Evolutionary conservation across 2,329 filamentous ascomycete genomes (phyloP).

Genomic region (Trichoderma polysporum): DNA sequence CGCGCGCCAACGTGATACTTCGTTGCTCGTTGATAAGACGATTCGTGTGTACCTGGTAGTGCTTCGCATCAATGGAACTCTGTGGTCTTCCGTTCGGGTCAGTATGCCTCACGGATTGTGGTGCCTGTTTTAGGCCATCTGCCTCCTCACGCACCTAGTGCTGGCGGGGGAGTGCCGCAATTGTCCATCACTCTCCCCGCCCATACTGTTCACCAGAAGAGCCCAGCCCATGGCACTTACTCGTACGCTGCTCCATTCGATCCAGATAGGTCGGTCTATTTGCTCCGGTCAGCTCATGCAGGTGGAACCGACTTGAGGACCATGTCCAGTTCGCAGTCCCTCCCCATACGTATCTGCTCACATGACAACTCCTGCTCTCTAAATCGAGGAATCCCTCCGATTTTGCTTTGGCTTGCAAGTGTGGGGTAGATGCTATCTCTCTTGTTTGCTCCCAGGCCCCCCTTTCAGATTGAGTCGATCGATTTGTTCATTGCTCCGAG

Average conservation of each 20-base stretch:
- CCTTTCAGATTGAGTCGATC: background rate
- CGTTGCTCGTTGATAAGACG: background rate
- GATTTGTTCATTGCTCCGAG: background rate
- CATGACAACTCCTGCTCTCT: background rate
- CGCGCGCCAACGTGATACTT: background rate
- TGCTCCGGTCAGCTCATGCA: background rate
- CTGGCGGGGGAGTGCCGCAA: background rate
- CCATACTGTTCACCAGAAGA: background rate
- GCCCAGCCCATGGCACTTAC: conserved; percentile 5
- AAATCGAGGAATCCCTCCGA: background rate
- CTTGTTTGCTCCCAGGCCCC: background rate
- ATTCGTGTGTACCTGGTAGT: background rate
- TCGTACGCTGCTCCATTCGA: conserved; percentile 6
- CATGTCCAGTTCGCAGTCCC: background rate
- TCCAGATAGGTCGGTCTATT: background rate
- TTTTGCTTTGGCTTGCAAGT: background rate
- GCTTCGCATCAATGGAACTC: background rate
- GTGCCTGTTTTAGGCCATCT: background rate
- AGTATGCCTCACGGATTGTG: background rate
- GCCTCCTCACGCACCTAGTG: background rate
- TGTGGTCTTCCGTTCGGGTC: background rate
- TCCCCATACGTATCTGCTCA: background rate
- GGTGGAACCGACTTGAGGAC: background rate
- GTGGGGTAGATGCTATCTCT: background rate
- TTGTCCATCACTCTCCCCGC: background rate